Percentiles rank a stretch among this genome's conserved stretches.
Evolutionary conservation across 1,284 basidiomycete genomes (phyloP).

Genomic region (Chondrostereum purpureum): DNA sequence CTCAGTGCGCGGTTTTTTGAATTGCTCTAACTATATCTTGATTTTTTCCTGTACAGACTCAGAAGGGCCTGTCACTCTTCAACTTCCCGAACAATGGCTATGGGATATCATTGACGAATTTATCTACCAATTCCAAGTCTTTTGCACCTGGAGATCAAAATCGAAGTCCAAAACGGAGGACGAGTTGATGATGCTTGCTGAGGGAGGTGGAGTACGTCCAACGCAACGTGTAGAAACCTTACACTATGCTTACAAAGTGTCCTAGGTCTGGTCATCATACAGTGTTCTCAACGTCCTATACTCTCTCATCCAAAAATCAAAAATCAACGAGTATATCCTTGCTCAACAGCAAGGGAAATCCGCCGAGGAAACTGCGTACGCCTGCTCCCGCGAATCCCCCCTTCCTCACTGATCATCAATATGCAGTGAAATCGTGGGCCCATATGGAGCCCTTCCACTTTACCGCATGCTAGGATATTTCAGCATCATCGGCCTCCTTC

Average conservation of each 20-base stretch:
- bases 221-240: constrained; percentile 10
- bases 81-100: constrained; percentile 95
- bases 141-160: constrained; percentile 88
- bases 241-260: constrained; percentile 6
- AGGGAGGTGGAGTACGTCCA: constrained; percentile 58
- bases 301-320: constrained; percentile 95
- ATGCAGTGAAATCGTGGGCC: constrained; percentile 77
- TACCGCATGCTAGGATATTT: constrained; percentile 99
- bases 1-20: constrained; percentile 40
- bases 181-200: constrained; percentile 77
- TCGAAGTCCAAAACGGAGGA: constrained; percentile 85
- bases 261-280: constrained; percentile 91
- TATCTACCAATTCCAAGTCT: constrained; percentile 98
- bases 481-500: constrained; percentile 89
- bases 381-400: constrained; percentile 16
- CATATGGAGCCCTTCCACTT: constrained; percentile 85
- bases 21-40: too few relatives aligned
- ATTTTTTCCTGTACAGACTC: constrained; percentile 55
- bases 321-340: constrained; percentile 88
- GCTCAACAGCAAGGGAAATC: constrained; percentile 79
- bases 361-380: constrained; percentile 77
- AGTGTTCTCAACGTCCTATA: constrained; percentile 97
- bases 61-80: constrained; percentile 86
- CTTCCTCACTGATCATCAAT: too few relatives aligned
- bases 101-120: constrained; percentile 99